Base-by-base conservation (phyloP, 352 stramenopile species). In the Globisporangium iwayamae region DNA sequence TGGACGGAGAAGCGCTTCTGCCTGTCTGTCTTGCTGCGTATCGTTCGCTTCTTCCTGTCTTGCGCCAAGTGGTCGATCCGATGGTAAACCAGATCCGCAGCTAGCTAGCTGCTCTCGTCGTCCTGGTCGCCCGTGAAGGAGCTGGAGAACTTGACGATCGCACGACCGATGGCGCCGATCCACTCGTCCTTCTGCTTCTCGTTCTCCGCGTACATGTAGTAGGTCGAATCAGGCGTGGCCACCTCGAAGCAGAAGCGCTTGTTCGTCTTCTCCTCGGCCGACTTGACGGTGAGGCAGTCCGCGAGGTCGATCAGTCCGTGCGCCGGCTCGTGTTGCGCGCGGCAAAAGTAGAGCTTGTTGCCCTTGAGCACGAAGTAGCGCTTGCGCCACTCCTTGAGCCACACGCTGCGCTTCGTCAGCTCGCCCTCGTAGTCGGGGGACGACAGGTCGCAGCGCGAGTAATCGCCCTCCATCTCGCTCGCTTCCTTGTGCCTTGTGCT, bases 91-190 rank as follows among this genome's bases (percentile, higher is more conserved):
- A 55, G 18, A 38, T 6, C 48, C 47, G 5, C 16, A 54, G 13
- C 30, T 25, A 66, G 25, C 13, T 71, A 48, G 62, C 67, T 56
- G 60, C 68, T 56, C 51, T 93, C 81, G 66, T 92, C 85, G 65
- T 90, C 83, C 66, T 94, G 87, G 65, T 97, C 91, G 72, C 93
- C 86, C 51, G 92, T 96, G 79, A 98, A 99, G 9, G 96, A 99
- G 68, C 85, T 97, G 8, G 93, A 98, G 79, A 96, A 98, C 69
- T 98, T 96, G 67, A 99, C 97, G 78, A 99, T 99, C 28, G 96
- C 91, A 63, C 96, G 94, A 50, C 97, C 97, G 52, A 99, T 98
- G 52, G 93, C 93, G 41, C 96, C 97, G 67, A 97, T 97, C 90
- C 90, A 97, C 67, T 96, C 87, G 75, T 97, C 87, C 76, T 96